Evolutionary conservation across 1,284 basidiomycete genomes (phyloP), one percentile per base, ranked within the genome.

Genomic region (Omphalotus olearius): DNA sequence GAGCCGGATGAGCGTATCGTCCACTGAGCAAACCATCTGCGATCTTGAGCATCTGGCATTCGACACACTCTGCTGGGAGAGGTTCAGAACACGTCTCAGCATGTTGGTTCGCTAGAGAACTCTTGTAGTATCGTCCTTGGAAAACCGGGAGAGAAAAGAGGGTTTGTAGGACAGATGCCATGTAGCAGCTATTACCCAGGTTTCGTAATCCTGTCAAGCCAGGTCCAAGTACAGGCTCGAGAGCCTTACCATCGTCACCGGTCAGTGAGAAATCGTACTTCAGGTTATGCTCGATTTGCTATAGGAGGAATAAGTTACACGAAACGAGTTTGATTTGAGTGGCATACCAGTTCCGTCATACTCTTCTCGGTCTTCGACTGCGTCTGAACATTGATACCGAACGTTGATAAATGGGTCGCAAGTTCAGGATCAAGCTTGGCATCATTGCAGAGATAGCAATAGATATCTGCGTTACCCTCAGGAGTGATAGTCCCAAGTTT

Each of bases 261-360:
- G 89, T 93, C 63, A 99, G 83, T 3, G 89, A 93, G 66, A 99
- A 98, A 67, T 98, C 95, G 64, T 94, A 98, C 52, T 84, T 87
- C 49, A 98, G 74, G 63, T 99, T 99, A 62, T 98, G 94, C 66
- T 98, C 95, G 61, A 98, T 89, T 88, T 98, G 93, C 90, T 92
- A 56, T 5, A 25, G 48, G 40, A 17, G 7, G 9, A 41, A 36
- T 46, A 49, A 36, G 10, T 16, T n/a, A 28, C 4, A 33, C 30
- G 30, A 7, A 33, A 33, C 13, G 7, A 33, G 7, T 33, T 13
- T 10, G 13, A 33, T 18, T 37, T 14, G 23, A n/a, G n/a, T 7
- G 50, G 62, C 81, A 55, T 55, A 93, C 92, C 52, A 99, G 74
- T 65, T 99, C 96, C 0, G 95, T 97, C 88, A 98, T 93, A 49